phyloP scores from a whole-genome alignment of 2,329 filamentous ascomycete genomes.

The Zymoseptoria pseudotritici region DNA sequence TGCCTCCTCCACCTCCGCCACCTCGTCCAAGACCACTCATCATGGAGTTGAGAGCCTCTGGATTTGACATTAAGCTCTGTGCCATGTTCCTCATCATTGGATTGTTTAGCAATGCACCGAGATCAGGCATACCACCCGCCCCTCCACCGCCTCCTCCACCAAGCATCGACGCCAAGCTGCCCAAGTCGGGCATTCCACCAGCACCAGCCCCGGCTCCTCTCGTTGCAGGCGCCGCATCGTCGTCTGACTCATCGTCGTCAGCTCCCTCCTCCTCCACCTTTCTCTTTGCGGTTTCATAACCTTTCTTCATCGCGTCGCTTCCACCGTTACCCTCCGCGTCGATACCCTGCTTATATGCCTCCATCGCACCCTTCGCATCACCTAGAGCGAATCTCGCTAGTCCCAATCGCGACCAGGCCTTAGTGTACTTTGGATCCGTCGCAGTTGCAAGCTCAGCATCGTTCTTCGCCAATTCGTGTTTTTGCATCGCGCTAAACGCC shows the following conservation, averaged over 20 bases:
- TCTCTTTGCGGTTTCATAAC: constrained; percentile 85
- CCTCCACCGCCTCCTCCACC: constrained; percentile 56
- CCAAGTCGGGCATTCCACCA: constrained; percentile 39
- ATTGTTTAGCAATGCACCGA: constrained; percentile 85
- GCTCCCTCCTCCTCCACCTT: constrained; percentile 72
- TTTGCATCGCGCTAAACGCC: constrained; percentile 74
- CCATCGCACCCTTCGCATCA: constrained; percentile 84
- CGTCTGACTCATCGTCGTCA: constrained; percentile 33
- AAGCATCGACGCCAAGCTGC: constrained; percentile 38
- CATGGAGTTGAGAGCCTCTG: constrained; percentile 76
- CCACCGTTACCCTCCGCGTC: constrained; percentile 90
- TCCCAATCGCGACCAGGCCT: constrained; percentile 91
- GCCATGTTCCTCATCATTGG: constrained; percentile 98
- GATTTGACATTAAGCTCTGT: constrained; percentile 95
- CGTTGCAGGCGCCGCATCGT: constrained; percentile 23
- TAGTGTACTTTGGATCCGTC: constrained; percentile 87
- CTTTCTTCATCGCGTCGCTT: constrained; percentile 95
- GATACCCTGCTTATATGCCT: constrained; percentile 88
- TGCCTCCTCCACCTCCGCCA: constrained; percentile 22
- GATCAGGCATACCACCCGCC: constrained; percentile 74
- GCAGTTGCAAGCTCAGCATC: constrained; percentile 88
- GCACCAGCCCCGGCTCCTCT: constrained; percentile 29
- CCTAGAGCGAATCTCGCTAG: constrained; percentile 87
- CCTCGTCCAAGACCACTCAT: constrained; percentile 57
- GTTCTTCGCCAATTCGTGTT: constrained; percentile 74